Percentiles rank a stretch among this genome's conserved stretches.
Evolutionary conservation across 2,329 filamentous ascomycete species (phyloP).

Genomic region (Fusarium sp.): DNA sequence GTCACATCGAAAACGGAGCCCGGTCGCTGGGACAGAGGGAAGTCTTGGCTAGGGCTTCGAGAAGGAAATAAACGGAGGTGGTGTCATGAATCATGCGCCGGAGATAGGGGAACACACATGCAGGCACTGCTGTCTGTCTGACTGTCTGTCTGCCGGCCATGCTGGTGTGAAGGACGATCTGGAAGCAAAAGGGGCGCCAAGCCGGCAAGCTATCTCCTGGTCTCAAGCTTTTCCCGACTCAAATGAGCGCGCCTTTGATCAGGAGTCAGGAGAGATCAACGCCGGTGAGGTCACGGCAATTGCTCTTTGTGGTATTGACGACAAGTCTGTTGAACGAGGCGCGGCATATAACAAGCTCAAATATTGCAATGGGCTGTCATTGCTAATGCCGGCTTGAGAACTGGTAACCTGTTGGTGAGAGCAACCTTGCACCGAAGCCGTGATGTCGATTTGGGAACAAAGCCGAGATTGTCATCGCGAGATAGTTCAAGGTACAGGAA

Average conservation of each 20-base stretch:
- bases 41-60: constrained; percentile 1
- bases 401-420: constrained; percentile 12
- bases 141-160: neutral
- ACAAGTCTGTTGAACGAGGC: constrained; percentile 1
- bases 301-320: constrained; percentile 10
- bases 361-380: constrained; percentile 27
- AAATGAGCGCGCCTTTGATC: constrained; percentile 19
- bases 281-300: constrained; percentile 15
- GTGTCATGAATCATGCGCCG: constrained; percentile 28
- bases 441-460: constrained; percentile 4
- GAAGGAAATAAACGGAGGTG: constrained; percentile 17
- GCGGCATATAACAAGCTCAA: constrained; percentile 23
- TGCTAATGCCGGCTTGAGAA: constrained; percentile 16
- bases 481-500: neutral
- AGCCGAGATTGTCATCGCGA: constrained; percentile 25
- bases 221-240: constrained; percentile 24
- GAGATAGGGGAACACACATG: constrained; percentile 14
- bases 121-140: constrained; percentile 2
- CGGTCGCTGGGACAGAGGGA: neutral
- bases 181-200: constrained; percentile 30
- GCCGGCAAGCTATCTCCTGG: constrained; percentile 19
- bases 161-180: constrained; percentile 12
- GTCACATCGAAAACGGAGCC: constrained; percentile 7
- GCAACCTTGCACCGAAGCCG: constrained; percentile 13
- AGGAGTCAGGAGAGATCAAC: constrained; percentile 28